Conservation (phyloP, 2,329 filamentous ascomycete genomes). For the Fusarium siculi region DNA sequence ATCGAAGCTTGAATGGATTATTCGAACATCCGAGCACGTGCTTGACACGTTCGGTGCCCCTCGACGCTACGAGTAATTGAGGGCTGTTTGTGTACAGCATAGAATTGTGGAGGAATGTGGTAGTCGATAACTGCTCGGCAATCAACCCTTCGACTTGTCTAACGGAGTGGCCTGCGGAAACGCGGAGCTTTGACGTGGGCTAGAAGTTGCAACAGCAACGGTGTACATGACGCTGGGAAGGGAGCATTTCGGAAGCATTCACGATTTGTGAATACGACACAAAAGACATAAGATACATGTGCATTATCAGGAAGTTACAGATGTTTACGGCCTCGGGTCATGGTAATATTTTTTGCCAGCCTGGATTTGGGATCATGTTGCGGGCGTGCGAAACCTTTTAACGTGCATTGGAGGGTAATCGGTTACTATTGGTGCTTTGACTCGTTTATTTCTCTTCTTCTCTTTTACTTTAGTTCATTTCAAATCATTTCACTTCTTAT, state of each 20-base stretch:
- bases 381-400: conserved; percentile 9
- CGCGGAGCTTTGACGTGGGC: conserved; percentile 12
- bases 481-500: conserved; percentile 11
- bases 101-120: conserved; percentile 10
- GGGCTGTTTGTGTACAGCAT: conserved; percentile 11
- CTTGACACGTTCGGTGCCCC: conserved; percentile 47
- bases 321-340: conserved; percentile 31
- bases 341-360: conserved; percentile 20
- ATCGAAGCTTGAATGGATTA: conserved; percentile 54
- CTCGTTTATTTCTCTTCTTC: conserved; percentile 2
- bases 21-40: conserved; percentile 51
- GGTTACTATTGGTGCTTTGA: conserved; percentile 27
- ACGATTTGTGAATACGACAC: conserved; percentile 17
- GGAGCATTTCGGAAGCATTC: conserved; percentile 34
- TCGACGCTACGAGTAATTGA: conserved; percentile 46
- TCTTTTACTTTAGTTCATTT: background rate
- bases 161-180: conserved; percentile 20
- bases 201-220: conserved; percentile 42
- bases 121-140: background rate
- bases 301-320: conserved; percentile 39
- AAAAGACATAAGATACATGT: conserved; percentile 23
- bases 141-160: conserved; percentile 24
- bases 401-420: conserved; percentile 15
- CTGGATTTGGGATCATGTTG: conserved; percentile 25
- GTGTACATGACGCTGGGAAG: conserved; percentile 42